Conservation (phyloP, 2,329 filamentous ascomycete genomes). For the Aspergillus japonicus region DNA sequence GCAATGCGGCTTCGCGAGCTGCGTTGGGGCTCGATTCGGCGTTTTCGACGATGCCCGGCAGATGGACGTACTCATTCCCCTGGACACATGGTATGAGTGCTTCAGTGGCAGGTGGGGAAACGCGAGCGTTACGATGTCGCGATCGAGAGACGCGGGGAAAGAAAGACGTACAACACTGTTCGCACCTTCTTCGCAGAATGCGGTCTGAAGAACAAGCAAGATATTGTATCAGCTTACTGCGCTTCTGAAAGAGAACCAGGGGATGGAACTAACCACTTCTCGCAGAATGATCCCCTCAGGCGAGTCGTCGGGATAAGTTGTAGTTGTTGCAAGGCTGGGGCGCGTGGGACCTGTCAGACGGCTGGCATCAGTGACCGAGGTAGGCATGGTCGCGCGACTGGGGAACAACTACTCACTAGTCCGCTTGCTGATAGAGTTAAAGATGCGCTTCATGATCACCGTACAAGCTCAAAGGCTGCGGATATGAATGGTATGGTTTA, state of each 20-base stretch:
- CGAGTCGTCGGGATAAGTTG: slow-evolving; percentile 33
- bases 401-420: slow-evolving; percentile 27
- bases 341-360: slow-evolving; percentile 23
- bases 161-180: slow-evolving; percentile 51
- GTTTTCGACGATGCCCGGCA: slow-evolving; percentile 89
- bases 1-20: slow-evolving; percentile 73
- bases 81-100: slow-evolving; percentile 36
- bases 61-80: slow-evolving; percentile 87
- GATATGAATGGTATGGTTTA: not conserved
- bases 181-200: slow-evolving; percentile 73
- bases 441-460: slow-evolving; percentile 37
- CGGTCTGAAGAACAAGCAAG: slow-evolving; percentile 54
- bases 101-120: not conserved
- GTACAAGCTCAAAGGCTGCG: not conserved
- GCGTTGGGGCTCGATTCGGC: slow-evolving; percentile 89
- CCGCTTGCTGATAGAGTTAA: slow-evolving; percentile 33
- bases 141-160: slow-evolving; percentile 2
- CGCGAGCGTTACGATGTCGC: not conserved
- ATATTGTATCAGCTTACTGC: slow-evolving; percentile 2
- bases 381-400: slow-evolving; percentile 6
- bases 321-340: slow-evolving; percentile 19
- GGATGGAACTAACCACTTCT: slow-evolving; percentile 38
- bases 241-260: not conserved
- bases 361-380: not conserved
- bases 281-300: slow-evolving; percentile 41